Base-by-base conservation (phyloP, 2,329 filamentous ascomycete species). In the Emydomyces testavorans region DNA sequence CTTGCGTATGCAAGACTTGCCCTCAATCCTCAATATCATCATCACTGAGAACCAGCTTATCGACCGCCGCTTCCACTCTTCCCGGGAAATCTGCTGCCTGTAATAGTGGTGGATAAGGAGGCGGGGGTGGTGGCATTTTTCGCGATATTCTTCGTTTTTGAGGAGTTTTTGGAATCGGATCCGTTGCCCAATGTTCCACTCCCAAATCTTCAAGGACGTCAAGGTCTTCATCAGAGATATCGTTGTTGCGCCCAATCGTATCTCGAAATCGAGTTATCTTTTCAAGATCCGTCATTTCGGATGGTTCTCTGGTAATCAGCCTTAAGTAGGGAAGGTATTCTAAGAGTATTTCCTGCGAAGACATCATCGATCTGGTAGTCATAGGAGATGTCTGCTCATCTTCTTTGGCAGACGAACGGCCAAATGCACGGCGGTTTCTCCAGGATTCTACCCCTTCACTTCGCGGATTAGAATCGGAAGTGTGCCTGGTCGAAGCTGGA, bases 321-420 rank as follows among this genome's bases (percentile, higher is more conserved):
- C 81, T 74, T 72, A 92, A 79, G 63, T 94, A 96, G 0, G 92
- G 92, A 0, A 98, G 73, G 6, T 87, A 80, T 54, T 96, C 86
- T 20, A 95, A 76, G 0, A 95, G 51, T 8, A 64, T 46, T 43
- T 70, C 67, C 37, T 58, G 54, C 2, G 65, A 61, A 15, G 65
- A 59, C 46, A 65, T 54, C 61, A 65, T 63, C 2, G 56, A 60
- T 18, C 60, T 52, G 21, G 51, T 16, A 15, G 23, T 23, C 21
- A 13, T 5, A 8, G 36, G 18, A 11, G n/a, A 20, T 10, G 10
- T 26, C 16, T 23, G 35, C 18, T 38, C 39, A 26, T 52, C 32
- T 8, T 52, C 16, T 20, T 40, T 28, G 42, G 43, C 20, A 21
- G 52, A 31, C 7, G 26, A 32, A 28, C 10, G 3, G 13, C 24